These are phyloP conservation scores for Corymbia calophylla DNA, from an alignment of 441 rosid genomes.

Conservation along the genomic window DNA sequence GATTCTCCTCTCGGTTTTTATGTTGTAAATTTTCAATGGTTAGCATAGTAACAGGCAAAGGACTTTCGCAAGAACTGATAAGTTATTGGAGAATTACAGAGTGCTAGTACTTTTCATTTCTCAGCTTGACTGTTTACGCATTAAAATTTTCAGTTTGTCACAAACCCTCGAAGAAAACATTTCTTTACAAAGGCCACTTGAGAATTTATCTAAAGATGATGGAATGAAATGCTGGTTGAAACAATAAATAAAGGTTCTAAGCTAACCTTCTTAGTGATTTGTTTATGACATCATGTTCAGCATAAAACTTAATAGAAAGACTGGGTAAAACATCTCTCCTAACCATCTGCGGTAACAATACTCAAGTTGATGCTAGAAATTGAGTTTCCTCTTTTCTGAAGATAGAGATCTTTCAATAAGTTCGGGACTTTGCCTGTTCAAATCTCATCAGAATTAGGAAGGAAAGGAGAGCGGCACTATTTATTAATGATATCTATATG, in stretches of 20 bases:
- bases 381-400: neutral
- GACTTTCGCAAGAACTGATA: neutral
- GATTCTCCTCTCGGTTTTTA: neutral
- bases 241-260: neutral
- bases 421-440: neutral
- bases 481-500: neutral
- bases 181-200: neutral
- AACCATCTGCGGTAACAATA: neutral
- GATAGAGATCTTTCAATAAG: neutral
- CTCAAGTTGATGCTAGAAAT: neutral
- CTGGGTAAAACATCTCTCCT: neutral
- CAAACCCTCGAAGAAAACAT: neutral
- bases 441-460: neutral
- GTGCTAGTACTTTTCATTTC: neutral
- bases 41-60: neutral
- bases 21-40: neutral
- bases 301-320: neutral
- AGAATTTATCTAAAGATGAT: neutral
- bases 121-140: neutral
- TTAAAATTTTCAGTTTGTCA: neutral
- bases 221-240: accelerated
- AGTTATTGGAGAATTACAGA: neutral
- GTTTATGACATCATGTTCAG: neutral
- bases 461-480: neutral
- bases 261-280: neutral